Base-by-base conservation (phyloP, 495 filamentous ascomycete genomes). In the Trichoderma gamsii region DNA sequence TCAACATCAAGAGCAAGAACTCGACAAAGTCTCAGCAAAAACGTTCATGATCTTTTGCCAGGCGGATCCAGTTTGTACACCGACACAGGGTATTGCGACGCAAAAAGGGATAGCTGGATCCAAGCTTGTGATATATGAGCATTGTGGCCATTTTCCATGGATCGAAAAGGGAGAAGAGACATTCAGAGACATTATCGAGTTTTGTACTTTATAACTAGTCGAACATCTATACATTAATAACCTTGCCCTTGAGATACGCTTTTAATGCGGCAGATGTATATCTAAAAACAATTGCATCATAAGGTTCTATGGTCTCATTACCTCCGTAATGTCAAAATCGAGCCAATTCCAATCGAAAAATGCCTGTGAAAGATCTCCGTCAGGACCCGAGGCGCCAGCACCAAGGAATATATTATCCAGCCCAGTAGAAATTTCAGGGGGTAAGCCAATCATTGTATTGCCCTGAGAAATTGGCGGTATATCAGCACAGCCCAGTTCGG, bases 341-440 rank as follows among this genome's bases (percentile, higher is more conserved):
- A 61, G 56, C 56, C 56, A 61, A 18, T 61, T 61, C 56, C 56
- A 61, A 61, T 61, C 27, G 16, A 29, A 61, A 15, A 61, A 32
- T 12, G 56, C 56, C 27, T 32, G 25, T 13, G 56, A 32, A 7
- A 61, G 25, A 15, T 61, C 56, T 12, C 56, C 25, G 9, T 25
- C 56, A 21, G 12, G 25, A 4, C 7, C 9, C 49, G n/a, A 18
- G 0, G 49, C 23, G 29, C 29, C 56, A 25, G 51, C 9, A 3
- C 51, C 51, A 7, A 61, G 5, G 35, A 32, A 61, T 4, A 18
- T 11, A 32, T 16, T 32, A 12, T 61, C 56, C 25, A 32, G 13
- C 9, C 23, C 25, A 3, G 27, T 4, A 32, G 16, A 9, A 15
- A 21, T 32, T 15, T 32, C 56, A 32, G 23, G 1, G 16, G 25